Percentiles rank a stretch among this genome's conserved stretches.
phyloP scores from a whole-genome alignment of 2,329 filamentous ascomycete species.

The Microcera coccophila region DNA sequence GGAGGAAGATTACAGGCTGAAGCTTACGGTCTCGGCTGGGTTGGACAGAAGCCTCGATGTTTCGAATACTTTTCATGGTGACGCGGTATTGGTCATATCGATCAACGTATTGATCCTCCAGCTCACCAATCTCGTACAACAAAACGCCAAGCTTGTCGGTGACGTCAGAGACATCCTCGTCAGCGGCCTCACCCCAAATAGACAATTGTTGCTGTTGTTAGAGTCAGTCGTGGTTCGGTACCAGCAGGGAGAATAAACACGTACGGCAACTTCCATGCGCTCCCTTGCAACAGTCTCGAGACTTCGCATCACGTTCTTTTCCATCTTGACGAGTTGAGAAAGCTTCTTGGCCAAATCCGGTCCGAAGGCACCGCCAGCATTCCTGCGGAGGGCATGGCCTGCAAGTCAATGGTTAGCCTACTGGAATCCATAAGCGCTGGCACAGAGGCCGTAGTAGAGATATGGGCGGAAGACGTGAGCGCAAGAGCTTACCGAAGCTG shows the following conservation, averaged over 20 bases:
- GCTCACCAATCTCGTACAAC: slow-evolving; percentile 96
- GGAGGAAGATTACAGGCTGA: background rate
- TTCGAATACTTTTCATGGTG: slow-evolving; percentile 98
- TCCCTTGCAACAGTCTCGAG: slow-evolving; percentile 92
- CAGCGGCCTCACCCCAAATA: slow-evolving; percentile 91
- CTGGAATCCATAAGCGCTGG: background rate
- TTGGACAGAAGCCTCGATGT: slow-evolving; percentile 97
- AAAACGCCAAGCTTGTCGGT: slow-evolving; percentile 98
- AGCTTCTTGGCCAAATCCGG: slow-evolving; percentile 96
- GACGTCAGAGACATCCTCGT: slow-evolving; percentile 97
- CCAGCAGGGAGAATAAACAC: too few relatives aligned
- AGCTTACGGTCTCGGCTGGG: slow-evolving; percentile 89
- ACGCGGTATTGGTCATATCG: slow-evolving; percentile 99
- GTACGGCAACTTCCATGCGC: slow-evolving; percentile 96
- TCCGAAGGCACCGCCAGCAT: slow-evolving; percentile 71
- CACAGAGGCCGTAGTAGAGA: too few relatives aligned
- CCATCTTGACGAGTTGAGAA: slow-evolving; percentile 98
- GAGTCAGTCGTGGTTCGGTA: slow-evolving; percentile 9
- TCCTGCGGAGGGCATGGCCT: slow-evolving; percentile 68
- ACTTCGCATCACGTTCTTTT: slow-evolving; percentile 99
- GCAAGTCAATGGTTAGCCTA: slow-evolving; percentile 8
- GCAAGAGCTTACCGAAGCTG: slow-evolving; percentile 67
- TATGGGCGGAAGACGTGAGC: background rate
- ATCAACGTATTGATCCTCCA: slow-evolving; percentile 97
- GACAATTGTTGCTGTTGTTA: slow-evolving; percentile 85